Conservation (phyloP, 306 rosid species). For the Argentina anserina region DNA sequence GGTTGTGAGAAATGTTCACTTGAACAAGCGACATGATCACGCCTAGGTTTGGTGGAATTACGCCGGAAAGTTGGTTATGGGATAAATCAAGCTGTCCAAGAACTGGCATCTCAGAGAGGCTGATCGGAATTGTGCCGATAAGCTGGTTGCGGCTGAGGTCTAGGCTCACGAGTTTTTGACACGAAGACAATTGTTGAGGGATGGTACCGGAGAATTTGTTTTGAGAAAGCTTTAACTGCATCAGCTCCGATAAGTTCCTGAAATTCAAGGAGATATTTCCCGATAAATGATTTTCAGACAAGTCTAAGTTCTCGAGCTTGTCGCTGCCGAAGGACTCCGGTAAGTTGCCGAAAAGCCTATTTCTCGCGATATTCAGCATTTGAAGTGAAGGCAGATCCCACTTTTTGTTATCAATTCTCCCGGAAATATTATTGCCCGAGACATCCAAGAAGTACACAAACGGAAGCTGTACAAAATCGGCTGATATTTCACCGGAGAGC, state of each 20-base stretch:
- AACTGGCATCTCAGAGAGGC: conserved; percentile 59
- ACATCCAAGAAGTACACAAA: conserved; percentile 67
- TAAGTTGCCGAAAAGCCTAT: conserved; percentile 55
- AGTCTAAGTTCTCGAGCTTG: conserved; percentile 58
- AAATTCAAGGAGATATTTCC: conserved; percentile 40
- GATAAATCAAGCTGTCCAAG: conserved; percentile 78
- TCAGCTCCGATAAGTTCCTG: conserved; percentile 37
- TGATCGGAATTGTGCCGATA: conserved; percentile 49
- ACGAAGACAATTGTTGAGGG: conserved; percentile 50
- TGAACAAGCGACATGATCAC: conserved; percentile 58
- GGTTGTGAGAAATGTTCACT: conserved; percentile 75
- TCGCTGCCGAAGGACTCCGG: conserved; percentile 53
- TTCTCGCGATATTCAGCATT: conserved; percentile 70
- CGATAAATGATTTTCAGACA: conserved; percentile 56
- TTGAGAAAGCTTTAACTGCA: conserved; percentile 54
- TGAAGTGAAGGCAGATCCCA: conserved; percentile 76
- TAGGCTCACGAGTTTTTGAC: conserved; percentile 62
- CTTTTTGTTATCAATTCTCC: conserved; percentile 45
- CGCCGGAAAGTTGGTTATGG: conserved; percentile 63
- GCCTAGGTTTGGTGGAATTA: conserved; percentile 60
- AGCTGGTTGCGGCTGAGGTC: conserved; percentile 64
- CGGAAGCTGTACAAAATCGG: conserved; percentile 43
- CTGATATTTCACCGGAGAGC: conserved; percentile 52
- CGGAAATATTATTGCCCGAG: conserved; percentile 61
- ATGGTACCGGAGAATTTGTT: conserved; percentile 59